Conservation (phyloP, 371 early-diverging fungal genomes). For the Mucor ambiguus region DNA sequence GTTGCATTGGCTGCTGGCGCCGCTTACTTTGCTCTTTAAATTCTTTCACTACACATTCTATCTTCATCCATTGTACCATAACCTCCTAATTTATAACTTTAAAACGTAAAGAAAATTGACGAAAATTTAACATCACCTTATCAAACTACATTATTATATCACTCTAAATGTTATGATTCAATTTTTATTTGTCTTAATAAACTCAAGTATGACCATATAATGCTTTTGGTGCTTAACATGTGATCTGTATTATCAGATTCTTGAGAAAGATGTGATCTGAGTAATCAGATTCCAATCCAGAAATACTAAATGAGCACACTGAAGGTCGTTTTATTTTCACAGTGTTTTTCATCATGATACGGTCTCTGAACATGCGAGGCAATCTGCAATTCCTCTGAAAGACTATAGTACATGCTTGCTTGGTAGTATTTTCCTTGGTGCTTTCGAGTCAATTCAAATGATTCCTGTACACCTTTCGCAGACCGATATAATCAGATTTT, state of each 20-base stretch:
- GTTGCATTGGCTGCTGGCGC: conserved; percentile 15
- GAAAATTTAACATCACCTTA: neutral
- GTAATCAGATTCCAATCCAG: neutral
- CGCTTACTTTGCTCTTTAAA: conserved; percentile 20
- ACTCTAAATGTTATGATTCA: conserved; percentile 1
- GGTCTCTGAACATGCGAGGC: neutral
- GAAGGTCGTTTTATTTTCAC: neutral
- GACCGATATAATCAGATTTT: neutral
- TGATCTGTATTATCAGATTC: neutral
- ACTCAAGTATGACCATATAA: neutral
- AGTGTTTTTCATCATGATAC: neutral
- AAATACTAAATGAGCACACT: neutral
- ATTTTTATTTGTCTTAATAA: conserved; percentile 9
- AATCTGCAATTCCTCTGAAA: neutral
- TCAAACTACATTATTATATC: neutral
- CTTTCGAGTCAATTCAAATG: neutral
- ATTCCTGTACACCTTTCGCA: neutral
- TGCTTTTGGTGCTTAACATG: neutral
- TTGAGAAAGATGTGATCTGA: neutral
- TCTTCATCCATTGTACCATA: neutral
- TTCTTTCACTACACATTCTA: neutral
- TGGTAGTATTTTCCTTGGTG: neutral
- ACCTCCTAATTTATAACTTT: neutral
- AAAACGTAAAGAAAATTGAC: neutral
- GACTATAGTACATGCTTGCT: neutral